Evolutionary conservation across 2,329 filamentous ascomycete species (phyloP).

Genomic region (Ophiobolus disseminans): DNA sequence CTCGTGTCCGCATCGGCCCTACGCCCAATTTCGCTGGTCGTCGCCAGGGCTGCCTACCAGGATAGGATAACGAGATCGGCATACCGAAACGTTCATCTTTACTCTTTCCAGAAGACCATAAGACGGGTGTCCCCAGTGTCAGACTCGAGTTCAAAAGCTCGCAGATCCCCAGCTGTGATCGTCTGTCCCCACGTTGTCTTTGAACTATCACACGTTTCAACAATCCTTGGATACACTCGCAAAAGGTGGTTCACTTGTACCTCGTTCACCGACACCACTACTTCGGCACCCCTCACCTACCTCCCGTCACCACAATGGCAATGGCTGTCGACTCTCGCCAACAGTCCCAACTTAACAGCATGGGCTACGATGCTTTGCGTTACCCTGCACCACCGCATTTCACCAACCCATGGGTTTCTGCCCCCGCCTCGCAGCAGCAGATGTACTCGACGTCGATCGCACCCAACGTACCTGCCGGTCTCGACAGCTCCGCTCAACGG

Average conservation of each 20-base stretch:
- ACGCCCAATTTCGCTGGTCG: conserved; percentile 46
- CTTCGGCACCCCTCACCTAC: conserved; percentile 11
- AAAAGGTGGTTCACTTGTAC: conserved; percentile 35
- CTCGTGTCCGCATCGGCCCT: conserved; percentile 36
- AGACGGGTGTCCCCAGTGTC: conserved; percentile 46
- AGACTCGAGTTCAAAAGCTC: conserved; percentile 50
- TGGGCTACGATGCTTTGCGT: conserved; percentile 83
- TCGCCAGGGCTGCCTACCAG: conserved; percentile 45
- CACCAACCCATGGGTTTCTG: conserved; percentile 84
- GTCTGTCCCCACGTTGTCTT: conserved; percentile 57
- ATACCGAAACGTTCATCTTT: conserved; percentile 48
- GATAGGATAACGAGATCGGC: conserved; percentile 47
- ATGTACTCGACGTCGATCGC: conserved; percentile 71
- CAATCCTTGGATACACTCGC: conserved; percentile 39
- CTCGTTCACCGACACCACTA: conserved; percentile 18
- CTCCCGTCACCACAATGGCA: conserved; percentile 68
- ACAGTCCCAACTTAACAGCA: conserved; percentile 67
- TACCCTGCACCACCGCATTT: conserved; percentile 75
- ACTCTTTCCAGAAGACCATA: conserved; percentile 39
- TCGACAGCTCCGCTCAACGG: conserved; percentile 60
- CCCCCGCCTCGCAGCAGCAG: conserved; percentile 63
- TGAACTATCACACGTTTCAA: conserved; percentile 46
- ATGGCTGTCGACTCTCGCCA: conserved; percentile 94
- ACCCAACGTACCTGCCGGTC: conserved; percentile 56
- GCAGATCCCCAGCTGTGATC: conserved; percentile 60